These are phyloP conservation scores for Isatis tinctoria DNA, from an alignment of 345 rosid species.

Conservation along the genomic window DNA sequence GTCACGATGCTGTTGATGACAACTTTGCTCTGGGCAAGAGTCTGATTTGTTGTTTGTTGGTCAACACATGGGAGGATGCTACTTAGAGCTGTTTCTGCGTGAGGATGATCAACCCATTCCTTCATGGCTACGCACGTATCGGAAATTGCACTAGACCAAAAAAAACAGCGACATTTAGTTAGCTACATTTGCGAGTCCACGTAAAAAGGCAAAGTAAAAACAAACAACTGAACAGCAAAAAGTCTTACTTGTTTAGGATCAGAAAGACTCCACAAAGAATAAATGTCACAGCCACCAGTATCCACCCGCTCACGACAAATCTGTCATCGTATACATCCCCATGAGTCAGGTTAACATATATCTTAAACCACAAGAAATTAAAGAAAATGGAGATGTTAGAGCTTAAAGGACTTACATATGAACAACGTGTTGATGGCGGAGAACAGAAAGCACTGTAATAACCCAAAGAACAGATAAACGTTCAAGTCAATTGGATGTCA, in stretches of 20 bases:
- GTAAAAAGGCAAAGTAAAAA: background rate
- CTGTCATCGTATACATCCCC: constrained; percentile 35
- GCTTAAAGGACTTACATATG: constrained; percentile 54
- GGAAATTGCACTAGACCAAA: constrained; percentile 59
- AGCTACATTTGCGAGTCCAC: background rate
- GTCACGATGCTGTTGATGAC: constrained; percentile 75
- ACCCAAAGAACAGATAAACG: constrained; percentile 11
- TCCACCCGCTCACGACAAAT: constrained; percentile 86
- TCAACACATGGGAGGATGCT: constrained; percentile 95
- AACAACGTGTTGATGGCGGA: constrained; percentile 69
- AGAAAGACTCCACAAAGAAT: constrained; percentile 80
- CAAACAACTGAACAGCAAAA: constrained; percentile 4
- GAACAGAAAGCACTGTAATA: constrained; percentile 63
- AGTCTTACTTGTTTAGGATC: constrained; percentile 72
- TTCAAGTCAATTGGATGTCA: constrained; percentile 8
- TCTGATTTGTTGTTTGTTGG: constrained; percentile 75
- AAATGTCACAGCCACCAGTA: constrained; percentile 80
- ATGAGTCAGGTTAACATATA: background rate
- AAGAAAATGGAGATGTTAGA: background rate
- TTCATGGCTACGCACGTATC: constrained; percentile 93
- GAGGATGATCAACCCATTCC: constrained; percentile 91
- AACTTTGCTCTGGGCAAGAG: constrained; percentile 85
- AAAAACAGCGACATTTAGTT: background rate
- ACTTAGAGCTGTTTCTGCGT: constrained; percentile 84
- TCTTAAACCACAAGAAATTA: background rate